A percentile compares a stretch with the other conserved stretches of the same genome.
Conservation (phyloP, 148 eudicot species). For the Rhododendron simsii region DNA sequence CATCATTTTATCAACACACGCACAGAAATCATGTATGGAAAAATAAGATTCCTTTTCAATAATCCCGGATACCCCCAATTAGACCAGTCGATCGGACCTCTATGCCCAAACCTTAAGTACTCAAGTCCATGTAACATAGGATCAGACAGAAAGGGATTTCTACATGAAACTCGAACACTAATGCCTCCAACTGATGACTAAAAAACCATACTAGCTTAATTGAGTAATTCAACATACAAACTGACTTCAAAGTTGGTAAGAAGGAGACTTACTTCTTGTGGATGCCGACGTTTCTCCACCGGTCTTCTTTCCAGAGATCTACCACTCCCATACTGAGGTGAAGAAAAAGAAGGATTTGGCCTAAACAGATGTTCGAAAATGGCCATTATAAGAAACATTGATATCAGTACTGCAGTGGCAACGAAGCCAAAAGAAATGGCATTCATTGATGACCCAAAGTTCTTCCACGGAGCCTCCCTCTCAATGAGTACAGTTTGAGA, state of each 20-base stretch:
- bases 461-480: conserved; percentile 42
- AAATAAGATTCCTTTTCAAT: background rate
- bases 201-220: background rate
- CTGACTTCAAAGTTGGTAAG: background rate
- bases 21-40: background rate
- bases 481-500: conserved; percentile 19
- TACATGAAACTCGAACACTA: background rate
- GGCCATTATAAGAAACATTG: conserved; percentile 76
- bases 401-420: conserved; percentile 66
- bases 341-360: conserved; percentile 31
- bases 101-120: background rate
- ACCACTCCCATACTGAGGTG: conserved; percentile 24
- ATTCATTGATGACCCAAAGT: conserved; percentile 48
- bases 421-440: conserved; percentile 79
- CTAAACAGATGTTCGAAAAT: conserved; percentile 65
- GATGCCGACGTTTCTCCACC: conserved; percentile 24
- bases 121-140: background rate
- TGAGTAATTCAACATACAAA: background rate
- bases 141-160: background rate
- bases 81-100: background rate
- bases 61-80: background rate
- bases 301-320: conserved; percentile 26
- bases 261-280: conserved; percentile 36
- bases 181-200: background rate
- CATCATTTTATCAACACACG: no score